Evolutionary conservation across 371 early-diverging fungal species (phyloP).

Genomic region (Zychaea mexicana): DNA sequence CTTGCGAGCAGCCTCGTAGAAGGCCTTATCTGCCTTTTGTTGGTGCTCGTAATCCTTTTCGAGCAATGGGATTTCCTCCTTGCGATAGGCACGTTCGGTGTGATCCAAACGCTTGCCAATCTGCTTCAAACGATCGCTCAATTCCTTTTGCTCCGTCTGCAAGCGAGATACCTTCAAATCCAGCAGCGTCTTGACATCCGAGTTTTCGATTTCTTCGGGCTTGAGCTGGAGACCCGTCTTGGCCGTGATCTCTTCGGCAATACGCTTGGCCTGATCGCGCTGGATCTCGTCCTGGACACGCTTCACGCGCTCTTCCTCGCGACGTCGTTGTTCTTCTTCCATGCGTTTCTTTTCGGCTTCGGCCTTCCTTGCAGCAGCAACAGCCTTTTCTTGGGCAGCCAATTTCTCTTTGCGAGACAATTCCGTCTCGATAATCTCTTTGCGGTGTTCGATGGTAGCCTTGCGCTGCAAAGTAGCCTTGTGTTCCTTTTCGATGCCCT

Average conservation of each 20-base stretch:
- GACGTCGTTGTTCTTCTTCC: conserved; percentile 82
- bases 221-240: conserved; percentile 83
- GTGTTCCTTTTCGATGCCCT: conserved; percentile 83
- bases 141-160: conserved; percentile 88
- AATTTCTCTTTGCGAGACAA: conserved; percentile 78
- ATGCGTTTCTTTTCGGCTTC: conserved; percentile 86
- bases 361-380: conserved; percentile 76
- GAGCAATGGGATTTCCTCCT: conserved; percentile 91
- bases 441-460: conserved; percentile 88
- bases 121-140: conserved; percentile 71
- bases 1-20: conserved; percentile 76
- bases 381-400: conserved; percentile 75
- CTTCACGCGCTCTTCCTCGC: conserved; percentile 83
- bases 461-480: conserved; percentile 76
- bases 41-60: conserved; percentile 91
- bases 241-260: conserved; percentile 83
- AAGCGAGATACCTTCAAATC: conserved; percentile 89
- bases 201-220: conserved; percentile 81
- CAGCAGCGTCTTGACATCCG: conserved; percentile 82
- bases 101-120: conserved; percentile 87
- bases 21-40: conserved; percentile 79
- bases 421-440: conserved; percentile 87
- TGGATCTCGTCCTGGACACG: conserved; percentile 82
- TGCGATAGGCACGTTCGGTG: conserved; percentile 95
- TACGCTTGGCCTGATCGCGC: conserved; percentile 83